Conservation (phyloP, 225 moss, liverwort and hornwort genomes). For the Bryoerythrophyllum caledonicum region DNA sequence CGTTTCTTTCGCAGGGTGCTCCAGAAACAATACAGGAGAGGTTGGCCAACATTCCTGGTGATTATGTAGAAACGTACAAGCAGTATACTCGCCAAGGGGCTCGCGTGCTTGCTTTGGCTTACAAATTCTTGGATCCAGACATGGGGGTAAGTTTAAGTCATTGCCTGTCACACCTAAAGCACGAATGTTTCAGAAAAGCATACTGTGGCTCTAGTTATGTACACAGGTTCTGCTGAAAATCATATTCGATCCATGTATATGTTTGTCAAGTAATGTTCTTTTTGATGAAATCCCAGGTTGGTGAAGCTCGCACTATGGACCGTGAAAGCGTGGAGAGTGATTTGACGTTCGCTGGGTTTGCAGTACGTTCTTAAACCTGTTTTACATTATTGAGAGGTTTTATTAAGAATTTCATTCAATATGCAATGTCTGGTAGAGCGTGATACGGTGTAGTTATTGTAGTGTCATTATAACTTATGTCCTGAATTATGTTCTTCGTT, state of each 20-base stretch:
- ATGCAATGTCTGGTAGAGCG: neutral
- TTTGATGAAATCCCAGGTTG: conserved; percentile 56
- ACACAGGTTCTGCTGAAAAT: neutral
- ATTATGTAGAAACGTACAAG: conserved; percentile 85
- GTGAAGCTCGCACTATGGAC: conserved; percentile 84
- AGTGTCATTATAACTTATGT: neutral
- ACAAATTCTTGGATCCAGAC: conserved; percentile 74
- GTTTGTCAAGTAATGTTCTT: neutral
- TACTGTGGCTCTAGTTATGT: neutral
- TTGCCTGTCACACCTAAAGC: conserved; percentile 4
- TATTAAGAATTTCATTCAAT: neutral
- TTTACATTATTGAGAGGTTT: neutral
- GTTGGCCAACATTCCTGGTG: conserved; percentile 56
- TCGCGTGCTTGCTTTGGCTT: conserved; percentile 92
- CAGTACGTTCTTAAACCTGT: conserved; percentile 45
- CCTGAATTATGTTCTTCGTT: conserved; percentile 18
- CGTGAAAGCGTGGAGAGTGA: conserved; percentile 77
- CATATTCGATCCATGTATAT: neutral
- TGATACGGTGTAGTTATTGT: neutral
- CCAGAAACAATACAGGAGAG: conserved; percentile 97
- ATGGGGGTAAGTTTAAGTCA: conserved; percentile 61
- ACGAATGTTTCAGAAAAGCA: conserved; percentile 2
- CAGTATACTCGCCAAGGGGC: conserved; percentile 97
- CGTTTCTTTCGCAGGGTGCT: conserved; percentile 70
- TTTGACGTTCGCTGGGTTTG: conserved; percentile 87